A percentile compares a stretch with the other conserved stretches of the same genome.
Conservation (phyloP, 129 eudicot species). For the Oenanthe sinensis region DNA sequence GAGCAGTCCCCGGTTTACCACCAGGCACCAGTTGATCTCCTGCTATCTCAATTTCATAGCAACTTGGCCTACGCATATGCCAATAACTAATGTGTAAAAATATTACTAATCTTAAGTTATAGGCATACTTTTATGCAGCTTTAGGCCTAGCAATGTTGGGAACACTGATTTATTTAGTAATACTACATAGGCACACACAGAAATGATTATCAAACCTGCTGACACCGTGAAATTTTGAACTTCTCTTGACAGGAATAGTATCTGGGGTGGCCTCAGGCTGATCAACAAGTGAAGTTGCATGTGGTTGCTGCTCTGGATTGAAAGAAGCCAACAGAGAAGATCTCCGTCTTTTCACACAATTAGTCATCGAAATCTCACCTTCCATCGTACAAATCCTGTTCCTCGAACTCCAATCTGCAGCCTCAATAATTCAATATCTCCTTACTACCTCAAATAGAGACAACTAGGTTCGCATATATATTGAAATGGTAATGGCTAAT, state of each 20-base stretch:
- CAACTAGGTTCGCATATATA: background rate
- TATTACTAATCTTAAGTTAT: too few relatives aligned
- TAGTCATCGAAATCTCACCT: conserved; percentile 22
- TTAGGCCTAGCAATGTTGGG: background rate
- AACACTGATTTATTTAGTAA: background rate
- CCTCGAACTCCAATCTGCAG: too few relatives aligned
- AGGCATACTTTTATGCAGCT: background rate
- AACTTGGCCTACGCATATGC: background rate
- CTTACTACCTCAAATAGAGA: background rate
- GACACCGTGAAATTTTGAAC: background rate
- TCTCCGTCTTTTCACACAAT: conserved; percentile 1
- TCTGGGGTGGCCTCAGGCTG: background rate
- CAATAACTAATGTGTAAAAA: background rate
- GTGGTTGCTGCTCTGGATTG: background rate
- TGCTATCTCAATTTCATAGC: too few relatives aligned
- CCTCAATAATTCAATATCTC: background rate
- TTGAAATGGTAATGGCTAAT: too few relatives aligned
- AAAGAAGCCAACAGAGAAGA: too few relatives aligned
- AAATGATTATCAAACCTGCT: background rate
- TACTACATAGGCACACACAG: background rate
- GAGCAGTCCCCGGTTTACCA: background rate
- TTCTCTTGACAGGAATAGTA: background rate
- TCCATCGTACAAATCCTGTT: conserved; percentile 22
- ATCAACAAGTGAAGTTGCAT: background rate
- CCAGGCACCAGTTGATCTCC: background rate